Evolutionary conservation across 805 yeast genomes (phyloP).

Genomic region (Schwanniomyces sp.): DNA sequence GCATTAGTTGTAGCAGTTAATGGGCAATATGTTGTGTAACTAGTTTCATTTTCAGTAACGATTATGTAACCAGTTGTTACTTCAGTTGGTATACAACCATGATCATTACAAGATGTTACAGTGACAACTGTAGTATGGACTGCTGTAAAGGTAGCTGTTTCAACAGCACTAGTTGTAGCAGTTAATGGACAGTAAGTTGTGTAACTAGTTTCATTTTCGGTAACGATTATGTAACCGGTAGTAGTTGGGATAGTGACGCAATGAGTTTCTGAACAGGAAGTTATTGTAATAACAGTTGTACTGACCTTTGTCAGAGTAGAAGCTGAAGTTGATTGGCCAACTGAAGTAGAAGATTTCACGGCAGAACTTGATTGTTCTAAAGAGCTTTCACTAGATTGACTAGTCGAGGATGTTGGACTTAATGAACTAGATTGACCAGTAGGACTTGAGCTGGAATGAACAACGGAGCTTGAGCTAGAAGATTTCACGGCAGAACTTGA

Average conservation of each 20-base stretch:
- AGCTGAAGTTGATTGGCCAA: background rate
- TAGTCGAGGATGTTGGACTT: too few relatives aligned
- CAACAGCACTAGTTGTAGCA: constrained; percentile 10
- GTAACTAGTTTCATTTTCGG: constrained; percentile 25
- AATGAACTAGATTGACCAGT: background rate
- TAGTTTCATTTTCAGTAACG: background rate
- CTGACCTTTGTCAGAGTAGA: constrained; percentile 8
- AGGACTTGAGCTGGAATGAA: too few relatives aligned
- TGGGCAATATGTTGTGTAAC: too few relatives aligned
- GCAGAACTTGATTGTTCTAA: constrained; percentile 16
- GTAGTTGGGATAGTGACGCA: constrained; percentile 20
- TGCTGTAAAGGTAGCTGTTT: background rate
- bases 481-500: constrained; percentile 1
- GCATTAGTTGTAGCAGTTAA: too few relatives aligned
- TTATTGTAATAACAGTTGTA: constrained; percentile 30
- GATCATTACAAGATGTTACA: too few relatives aligned
- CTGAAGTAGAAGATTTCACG: background rate
- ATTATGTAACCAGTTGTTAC: too few relatives aligned
- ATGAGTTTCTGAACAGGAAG: constrained; percentile 33
- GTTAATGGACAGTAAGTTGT: constrained; percentile 39
- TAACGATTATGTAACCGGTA: constrained; percentile 26
- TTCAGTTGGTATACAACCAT: too few relatives aligned
- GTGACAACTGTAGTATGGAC: too few relatives aligned
- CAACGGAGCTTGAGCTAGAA: too few relatives aligned
- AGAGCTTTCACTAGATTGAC: constrained; percentile 6